These are phyloP conservation scores for Dioscorea zingiberensis DNA, from an alignment of 106 monocot genomes.

Conservation along the genomic window DNA sequence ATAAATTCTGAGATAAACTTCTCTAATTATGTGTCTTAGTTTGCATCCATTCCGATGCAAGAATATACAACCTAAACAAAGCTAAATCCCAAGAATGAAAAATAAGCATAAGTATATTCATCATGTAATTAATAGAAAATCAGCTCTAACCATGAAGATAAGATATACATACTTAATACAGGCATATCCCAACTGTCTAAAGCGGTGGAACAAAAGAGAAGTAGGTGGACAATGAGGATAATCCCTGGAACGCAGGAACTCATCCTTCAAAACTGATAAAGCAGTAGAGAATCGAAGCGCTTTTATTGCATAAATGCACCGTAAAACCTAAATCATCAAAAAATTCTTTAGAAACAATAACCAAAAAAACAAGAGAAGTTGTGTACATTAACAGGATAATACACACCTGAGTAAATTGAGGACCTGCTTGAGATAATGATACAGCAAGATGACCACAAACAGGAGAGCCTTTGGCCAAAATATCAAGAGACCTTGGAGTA, in stretches of 20 bases:
- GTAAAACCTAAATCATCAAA: slow-evolving; percentile 47
- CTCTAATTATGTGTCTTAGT: too few relatives aligned
- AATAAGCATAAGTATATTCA: too few relatives aligned
- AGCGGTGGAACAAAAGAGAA: slow-evolving; percentile 85
- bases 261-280: slow-evolving; percentile 93
- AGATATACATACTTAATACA: slow-evolving; percentile 82
- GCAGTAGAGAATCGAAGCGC: slow-evolving; percentile 94
- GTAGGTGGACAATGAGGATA: slow-evolving; percentile 97
- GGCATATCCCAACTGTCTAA: slow-evolving; percentile 89
- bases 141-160: too few relatives aligned
- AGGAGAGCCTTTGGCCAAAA: slow-evolving; percentile 88
- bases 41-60: too few relatives aligned
- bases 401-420: slow-evolving; percentile 94
- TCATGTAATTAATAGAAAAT: too few relatives aligned
- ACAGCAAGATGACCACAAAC: slow-evolving; percentile 97
- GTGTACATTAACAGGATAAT: background rate
- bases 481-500: slow-evolving; percentile 91
- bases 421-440: slow-evolving; percentile 94
- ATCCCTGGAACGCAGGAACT: slow-evolving; percentile 93
- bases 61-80: too few relatives aligned
- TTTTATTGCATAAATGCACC: slow-evolving; percentile 93
- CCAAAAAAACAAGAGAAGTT: background rate
- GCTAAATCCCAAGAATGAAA: too few relatives aligned
- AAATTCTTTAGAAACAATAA: slow-evolving; percentile 1
- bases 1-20: too few relatives aligned